These are phyloP conservation scores for Bombardia bombarda DNA, from an alignment of 495 filamentous ascomycete genomes.

Conservation along the genomic window DNA sequence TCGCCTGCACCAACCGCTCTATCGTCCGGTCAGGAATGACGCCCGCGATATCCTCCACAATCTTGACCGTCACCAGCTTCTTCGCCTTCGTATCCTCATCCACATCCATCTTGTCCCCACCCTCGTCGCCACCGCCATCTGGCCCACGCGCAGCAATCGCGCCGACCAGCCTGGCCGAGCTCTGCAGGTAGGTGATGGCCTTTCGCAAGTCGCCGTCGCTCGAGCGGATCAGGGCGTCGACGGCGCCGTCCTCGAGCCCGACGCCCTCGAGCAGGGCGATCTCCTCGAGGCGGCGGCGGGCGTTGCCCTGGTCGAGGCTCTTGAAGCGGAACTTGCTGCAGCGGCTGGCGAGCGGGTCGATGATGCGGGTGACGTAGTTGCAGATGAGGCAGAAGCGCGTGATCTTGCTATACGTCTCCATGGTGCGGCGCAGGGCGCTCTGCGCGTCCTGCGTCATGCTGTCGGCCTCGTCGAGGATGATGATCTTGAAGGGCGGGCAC, in stretches of 20 bases:
- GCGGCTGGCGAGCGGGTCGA: slow-evolving; percentile 84
- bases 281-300: slow-evolving; percentile 62
- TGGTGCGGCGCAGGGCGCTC: slow-evolving; percentile 81
- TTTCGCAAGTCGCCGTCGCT: slow-evolving; percentile 92
- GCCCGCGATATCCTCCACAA: slow-evolving; percentile 90
- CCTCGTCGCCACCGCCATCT: slow-evolving; percentile 24
- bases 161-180: slow-evolving; percentile 72
- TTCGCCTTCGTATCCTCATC: too few species aligned
- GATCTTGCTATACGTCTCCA: slow-evolving; percentile 96
- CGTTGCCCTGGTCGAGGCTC: slow-evolving; percentile 76
- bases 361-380: slow-evolving; percentile 97
- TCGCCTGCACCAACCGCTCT: slow-evolving; percentile 60
- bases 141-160: slow-evolving; percentile 29
- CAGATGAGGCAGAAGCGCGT: slow-evolving; percentile 96
- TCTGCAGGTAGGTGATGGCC: slow-evolving; percentile 93
- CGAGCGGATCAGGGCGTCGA: slow-evolving; percentile 76
- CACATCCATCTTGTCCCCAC: slow-evolving; percentile 47
- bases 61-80: slow-evolving; percentile 61
- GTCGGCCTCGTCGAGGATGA: slow-evolving; percentile 95
- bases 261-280: slow-evolving; percentile 77
- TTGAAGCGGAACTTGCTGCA: slow-evolving; percentile 99
- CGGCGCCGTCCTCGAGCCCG: slow-evolving; percentile 62
- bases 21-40: slow-evolving; percentile 76
- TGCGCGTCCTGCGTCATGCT: slow-evolving; percentile 99
- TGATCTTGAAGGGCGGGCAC: slow-evolving; percentile 96